Evolutionary conservation across 495 filamentous ascomycete genomes (phyloP).

Genomic region (Penicillium crystallinum): DNA sequence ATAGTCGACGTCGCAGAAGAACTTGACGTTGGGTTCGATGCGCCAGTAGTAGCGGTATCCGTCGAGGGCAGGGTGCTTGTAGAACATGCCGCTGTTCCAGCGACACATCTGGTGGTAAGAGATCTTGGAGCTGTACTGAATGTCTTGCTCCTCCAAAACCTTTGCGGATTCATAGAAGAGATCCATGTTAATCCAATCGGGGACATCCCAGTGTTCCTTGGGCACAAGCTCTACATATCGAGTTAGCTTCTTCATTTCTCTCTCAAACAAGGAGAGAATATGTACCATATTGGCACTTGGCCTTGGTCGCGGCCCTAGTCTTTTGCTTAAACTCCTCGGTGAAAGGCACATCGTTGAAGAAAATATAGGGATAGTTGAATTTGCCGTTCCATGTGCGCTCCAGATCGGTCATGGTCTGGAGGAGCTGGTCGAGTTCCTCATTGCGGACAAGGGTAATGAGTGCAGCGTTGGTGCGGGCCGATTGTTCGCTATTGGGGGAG

Average conservation of each 20-base stretch:
- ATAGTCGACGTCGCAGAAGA: conserved; percentile 99
- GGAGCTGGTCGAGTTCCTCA: conserved; percentile 74
- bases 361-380: conserved; percentile 99
- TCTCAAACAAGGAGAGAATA: background rate
- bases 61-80: conserved; percentile 84
- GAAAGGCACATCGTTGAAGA: conserved; percentile 95
- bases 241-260: conserved; percentile 13
- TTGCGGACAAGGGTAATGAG: conserved; percentile 90
- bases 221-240: conserved; percentile 66
- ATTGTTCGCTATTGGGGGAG: conserved; percentile 63
- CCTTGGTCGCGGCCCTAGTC: conserved; percentile 76
- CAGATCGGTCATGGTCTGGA: conserved; percentile 82
- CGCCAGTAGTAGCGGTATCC: conserved; percentile 94
- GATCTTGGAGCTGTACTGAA: conserved; percentile 81
- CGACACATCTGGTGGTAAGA: conserved; percentile 99
- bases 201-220: conserved; percentile 88
- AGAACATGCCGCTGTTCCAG: conserved; percentile 98
- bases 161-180: conserved; percentile 79
- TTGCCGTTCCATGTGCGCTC: conserved; percentile 97
- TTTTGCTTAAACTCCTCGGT: conserved; percentile 82
- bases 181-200: conserved; percentile 85
- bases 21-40: conserved; percentile 97
- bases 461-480: conserved; percentile 85
- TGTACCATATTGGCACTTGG: conserved; percentile 75
- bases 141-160: conserved; percentile 73